Base-by-base conservation (phyloP, 2,329 filamentous ascomycete species). In the Stachybotrys elegans region DNA sequence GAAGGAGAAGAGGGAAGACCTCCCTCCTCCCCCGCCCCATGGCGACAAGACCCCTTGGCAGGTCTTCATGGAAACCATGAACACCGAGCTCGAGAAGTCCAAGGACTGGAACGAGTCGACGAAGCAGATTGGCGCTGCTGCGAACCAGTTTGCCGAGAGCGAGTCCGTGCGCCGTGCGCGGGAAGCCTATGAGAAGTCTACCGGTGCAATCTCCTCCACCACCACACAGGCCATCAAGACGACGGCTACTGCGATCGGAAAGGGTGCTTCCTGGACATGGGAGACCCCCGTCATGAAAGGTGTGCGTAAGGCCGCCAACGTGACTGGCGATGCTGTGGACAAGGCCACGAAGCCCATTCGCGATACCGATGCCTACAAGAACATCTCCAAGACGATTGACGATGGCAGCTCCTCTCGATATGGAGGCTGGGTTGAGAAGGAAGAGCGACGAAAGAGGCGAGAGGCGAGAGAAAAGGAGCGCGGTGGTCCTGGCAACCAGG, bases 81-180 rank as follows among this genome's bases (percentile, higher is more conserved):
- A 88, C 65, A 78, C 76, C 45, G 93, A 98, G 68, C 95, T 98
- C 70, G 90, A 96, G 67, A 87, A 89, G 42, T 97, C 91, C 14
- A 95, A 97, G 63, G 93, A 98, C 66, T 98, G 93, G 93, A 95
- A 98, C 60, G 93, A 98, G 62, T 95, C 89, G 35, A 98, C 92
- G 34, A 97, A 98, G 72, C 88, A 93, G 53, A 79, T 98, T 34
- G 87, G 88, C 16, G 88, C 88, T 40, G 88, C 86, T 6, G 89
- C 92, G 16, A 86, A 95, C 60, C 84, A 96, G 58, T 93, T 98
- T 61, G 84, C 84, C 23, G 92, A 97, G 69, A 96, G 90, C 60
- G 91, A 96, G 60, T 87, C 85, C 16, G 88, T 98, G 14, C 85
- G 89, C 59, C 82, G 83, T 56, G 93, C 92, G 22, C 82, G 87